Base-by-base conservation (phyloP, 169 alveolate species). In the Plasmodium gaboni region DNA sequence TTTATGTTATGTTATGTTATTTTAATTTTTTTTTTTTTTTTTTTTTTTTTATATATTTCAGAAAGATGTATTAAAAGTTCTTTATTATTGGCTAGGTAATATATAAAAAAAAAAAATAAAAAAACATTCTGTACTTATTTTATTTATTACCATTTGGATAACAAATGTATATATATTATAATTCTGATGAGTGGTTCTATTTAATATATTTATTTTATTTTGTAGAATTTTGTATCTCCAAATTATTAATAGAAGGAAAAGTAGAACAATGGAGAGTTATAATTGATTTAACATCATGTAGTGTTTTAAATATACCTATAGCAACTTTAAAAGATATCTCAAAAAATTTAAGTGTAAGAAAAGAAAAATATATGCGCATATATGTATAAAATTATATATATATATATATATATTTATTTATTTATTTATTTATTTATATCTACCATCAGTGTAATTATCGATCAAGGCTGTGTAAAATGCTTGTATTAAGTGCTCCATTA, bases 221-320 rank as follows among this genome's bases (percentile, higher is more conserved):
- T 68, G 59, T 87, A 64, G 96, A 93, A 74, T 76, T 92, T 19
- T 59, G 70, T 26, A 89, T 93, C n/a, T 76, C 83, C 17, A 73
- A 88, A 19, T 65, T 93, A 59, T 59, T 93, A 85, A 60, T 93
- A 38, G 95, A 94, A 13, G 96, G 96, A 17, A 83, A 87, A 15
- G 67, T 93, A 5, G 96, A 93, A 19, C 96, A 93, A 83, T 93
- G 96, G 96, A 71, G 87, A 69, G 95, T 93, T 44, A 88, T 93
- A 17, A 71, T 93, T 12, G 96, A 93, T 67, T 44, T 93, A 87
- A 87, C 88, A 17, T 92, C 94, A 19, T 89, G 94, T 17, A 87
- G 92, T 63, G 91, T 93, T 46, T 67, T 93, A 61, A 91, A 87
- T 46, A 80, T 93, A 17, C 96, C 89, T 65, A 90, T 88, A 22